These are phyloP conservation scores for Metschnikowia cubensis DNA, from an alignment of 805 yeast species.

Conservation along the genomic window DNA sequence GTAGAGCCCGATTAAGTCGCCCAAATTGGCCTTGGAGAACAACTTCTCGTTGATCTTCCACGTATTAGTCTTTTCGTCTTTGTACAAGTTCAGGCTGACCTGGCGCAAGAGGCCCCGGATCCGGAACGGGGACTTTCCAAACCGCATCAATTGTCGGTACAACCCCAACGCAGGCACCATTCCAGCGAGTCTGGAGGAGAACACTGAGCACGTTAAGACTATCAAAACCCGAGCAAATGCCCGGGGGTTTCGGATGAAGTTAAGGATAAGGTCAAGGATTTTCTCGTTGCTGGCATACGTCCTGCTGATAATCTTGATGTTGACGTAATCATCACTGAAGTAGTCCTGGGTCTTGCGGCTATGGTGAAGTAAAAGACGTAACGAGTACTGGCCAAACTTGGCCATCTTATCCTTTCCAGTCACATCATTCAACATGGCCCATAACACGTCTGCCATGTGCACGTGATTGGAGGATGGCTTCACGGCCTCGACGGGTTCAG, in stretches of 20 bases:
- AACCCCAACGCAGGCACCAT: constrained; percentile 45
- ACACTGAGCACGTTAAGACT: constrained; percentile 37
- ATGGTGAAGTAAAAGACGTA: constrained; percentile 50
- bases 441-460: constrained; percentile 41
- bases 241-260: constrained; percentile 35
- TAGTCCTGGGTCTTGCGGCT: constrained; percentile 36
- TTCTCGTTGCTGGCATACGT: constrained; percentile 32
- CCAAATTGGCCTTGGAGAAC: constrained; percentile 41
- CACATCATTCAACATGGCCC: constrained; percentile 50
- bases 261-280: constrained; percentile 29
- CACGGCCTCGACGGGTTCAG: neutral
- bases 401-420: constrained; percentile 73
- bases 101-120: constrained; percentile 35
- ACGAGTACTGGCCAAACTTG: constrained; percentile 55
- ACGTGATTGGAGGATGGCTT: neutral
- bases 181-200: constrained; percentile 40
- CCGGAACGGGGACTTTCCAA: constrained; percentile 67
- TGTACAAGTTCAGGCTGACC: constrained; percentile 14
- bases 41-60: constrained; percentile 22
- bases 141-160: constrained; percentile 65
- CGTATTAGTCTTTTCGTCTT: constrained; percentile 7
- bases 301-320: constrained; percentile 27
- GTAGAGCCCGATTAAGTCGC: constrained; percentile 53
- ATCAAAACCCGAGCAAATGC: constrained; percentile 33
- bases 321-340: constrained; percentile 32